Evolutionary conservation across 208 protist genomes (phyloP).

Genomic region (Perkinsela sp.): DNA sequence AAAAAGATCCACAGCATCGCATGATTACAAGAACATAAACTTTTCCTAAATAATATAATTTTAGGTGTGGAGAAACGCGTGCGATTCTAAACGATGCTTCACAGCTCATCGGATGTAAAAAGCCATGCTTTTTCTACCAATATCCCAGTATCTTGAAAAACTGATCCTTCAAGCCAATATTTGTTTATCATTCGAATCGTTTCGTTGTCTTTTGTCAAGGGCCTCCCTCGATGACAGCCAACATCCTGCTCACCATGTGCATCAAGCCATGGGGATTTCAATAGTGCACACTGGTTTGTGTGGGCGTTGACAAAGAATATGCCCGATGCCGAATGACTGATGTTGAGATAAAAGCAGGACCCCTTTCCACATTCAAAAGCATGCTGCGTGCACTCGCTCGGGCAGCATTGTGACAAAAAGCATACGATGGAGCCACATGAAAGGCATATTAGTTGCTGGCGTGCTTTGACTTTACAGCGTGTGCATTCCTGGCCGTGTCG

Average conservation of each 20-base stretch:
- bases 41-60: too few species aligned
- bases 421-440: background rate
- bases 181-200: background rate
- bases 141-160: background rate
- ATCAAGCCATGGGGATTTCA: background rate
- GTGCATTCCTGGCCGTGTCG: background rate
- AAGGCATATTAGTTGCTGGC: background rate
- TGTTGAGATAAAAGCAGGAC: background rate
- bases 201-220: background rate
- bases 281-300: background rate
- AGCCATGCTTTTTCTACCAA: background rate
- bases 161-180: background rate
- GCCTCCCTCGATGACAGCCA: background rate
- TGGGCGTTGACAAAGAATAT: background rate
- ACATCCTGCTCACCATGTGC: background rate
- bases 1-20: too few species aligned
- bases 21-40: too few species aligned
- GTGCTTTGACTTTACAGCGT: background rate
- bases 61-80: too few species aligned
- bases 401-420: background rate
- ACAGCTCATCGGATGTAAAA: too few species aligned
- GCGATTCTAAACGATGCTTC: too few species aligned
- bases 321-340: background rate
- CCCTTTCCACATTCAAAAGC: background rate
- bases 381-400: background rate